Conservation (phyloP, 2,329 filamentous ascomycete genomes). For the Aureobasidium namibiae region DNA sequence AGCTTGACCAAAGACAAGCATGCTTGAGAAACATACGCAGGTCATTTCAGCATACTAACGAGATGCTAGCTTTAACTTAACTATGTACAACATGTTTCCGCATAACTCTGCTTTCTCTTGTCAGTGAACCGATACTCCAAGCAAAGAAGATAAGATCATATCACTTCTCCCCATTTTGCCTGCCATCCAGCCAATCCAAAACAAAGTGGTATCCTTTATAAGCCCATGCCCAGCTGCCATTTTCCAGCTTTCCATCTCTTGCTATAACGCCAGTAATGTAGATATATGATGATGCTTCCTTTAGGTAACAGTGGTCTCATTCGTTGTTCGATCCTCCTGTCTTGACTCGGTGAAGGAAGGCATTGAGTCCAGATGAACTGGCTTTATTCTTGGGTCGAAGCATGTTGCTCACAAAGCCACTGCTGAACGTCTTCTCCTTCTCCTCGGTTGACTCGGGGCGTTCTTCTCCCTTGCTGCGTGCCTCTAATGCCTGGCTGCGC, state of each 20-base stretch:
- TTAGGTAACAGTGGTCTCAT: not conserved
- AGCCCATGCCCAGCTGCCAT: not conserved
- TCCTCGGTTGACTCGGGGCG: not conserved
- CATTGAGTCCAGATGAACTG: constrained; percentile 1
- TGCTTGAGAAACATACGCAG: not conserved
- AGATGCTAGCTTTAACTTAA: not conserved
- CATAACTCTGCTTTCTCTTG: not conserved
- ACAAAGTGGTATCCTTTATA: constrained; percentile 5
- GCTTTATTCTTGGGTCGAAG: not conserved
- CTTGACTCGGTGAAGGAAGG: not conserved
- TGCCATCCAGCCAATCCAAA: not conserved
- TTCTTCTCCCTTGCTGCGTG: constrained; percentile 26
- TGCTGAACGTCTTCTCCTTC: not conserved
- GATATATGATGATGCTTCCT: not conserved
- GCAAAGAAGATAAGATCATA: not conserved
- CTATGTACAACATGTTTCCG: not conserved
- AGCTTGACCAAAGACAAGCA: not conserved
- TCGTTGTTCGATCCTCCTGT: not conserved
- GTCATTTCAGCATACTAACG: not conserved
- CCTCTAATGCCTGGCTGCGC: constrained; percentile 77
- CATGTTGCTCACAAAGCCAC: not conserved
- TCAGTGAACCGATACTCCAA: not conserved
- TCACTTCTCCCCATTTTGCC: not conserved
- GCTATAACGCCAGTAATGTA: not conserved
- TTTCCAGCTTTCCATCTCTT: not conserved